Evolutionary conservation across 1,284 basidiomycete genomes (phyloP), one percentile per base, ranked within the genome.

Genomic region (Ustilago trichophora): DNA sequence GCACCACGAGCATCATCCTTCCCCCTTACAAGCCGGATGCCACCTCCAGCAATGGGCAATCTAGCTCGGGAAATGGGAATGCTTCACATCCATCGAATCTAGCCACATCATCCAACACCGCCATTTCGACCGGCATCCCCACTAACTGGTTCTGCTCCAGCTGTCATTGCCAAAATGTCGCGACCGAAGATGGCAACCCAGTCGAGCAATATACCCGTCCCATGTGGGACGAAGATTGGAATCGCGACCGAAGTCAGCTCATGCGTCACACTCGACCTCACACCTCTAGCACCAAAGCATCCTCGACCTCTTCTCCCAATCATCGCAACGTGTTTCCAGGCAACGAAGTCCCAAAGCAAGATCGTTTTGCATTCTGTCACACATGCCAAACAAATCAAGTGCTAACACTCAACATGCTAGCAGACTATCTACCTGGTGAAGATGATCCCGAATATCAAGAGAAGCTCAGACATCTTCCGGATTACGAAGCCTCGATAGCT

Each of bases 381-480:
- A 69, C 66, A 5, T 78, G 76, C 42, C 63, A 66, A 25, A 77
- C 75, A 10, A 77, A 78, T 47, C 76, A 78, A 41, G 66, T 72
- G 11, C 53, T 78, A 18, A 67, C 66, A 5, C 48, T 76, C 32
- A 72, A 73, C 37, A 54, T 78, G 55, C 59, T 78, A 12, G 65
- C 76, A 10, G 69, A 75, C 52, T 75, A 76, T 40, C 48, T 77
- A 9, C 57, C 68, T 0, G 59, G 67, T 27, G 73, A 75, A 22
- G 50, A 59, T 3, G 56, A 62, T 40, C 48, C 63, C 15, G 63
- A 59, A 18, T 75, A 72, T 47, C 33, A 41, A 8, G 25, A 42
- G 8, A 67, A 65, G 34, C 50, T 76, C 2, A 37, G 21, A 3
- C 34, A 29, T 8, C 47, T 73, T 0, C 57, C 67, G 3, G 58